Base-by-base conservation (phyloP, 2,329 filamentous ascomycete genomes). In the Neofusicoccum sp. region DNA sequence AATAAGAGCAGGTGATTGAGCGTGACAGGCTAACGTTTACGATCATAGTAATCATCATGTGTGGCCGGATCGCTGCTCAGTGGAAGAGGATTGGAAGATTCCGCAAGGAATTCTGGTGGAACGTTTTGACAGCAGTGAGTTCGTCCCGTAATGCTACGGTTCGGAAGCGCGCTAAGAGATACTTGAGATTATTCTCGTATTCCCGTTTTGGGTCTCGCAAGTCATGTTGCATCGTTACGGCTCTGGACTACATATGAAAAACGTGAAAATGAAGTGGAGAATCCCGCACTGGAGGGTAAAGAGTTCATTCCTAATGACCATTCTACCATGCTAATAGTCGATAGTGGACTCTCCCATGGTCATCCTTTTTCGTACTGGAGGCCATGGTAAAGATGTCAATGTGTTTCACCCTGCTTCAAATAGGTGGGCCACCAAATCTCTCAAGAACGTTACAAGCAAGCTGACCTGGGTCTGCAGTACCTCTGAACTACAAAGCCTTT, bases 301-400 rank as follows among this genome's bases (percentile, higher is more conserved):
- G 2, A 2, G 2, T 4, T 11, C 6, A 11, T n/a, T 11, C 28
- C 14, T 34, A 6, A 2, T 12, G 14, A 39, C 14, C 6, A 8
- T 6, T 12, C 14, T 5, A 22, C 22, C 11, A 2, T 16, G 11
- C 43, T 33, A 12, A 41, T 31, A 6, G 41, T 11, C 3, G 6
- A 3, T 7, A 61, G 59, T 61, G 47, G 45, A 50, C 34, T 16
- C 34, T 34, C 0, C 44, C 44, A 9, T 61, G 59, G 59, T 8
- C 33, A 2, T 47, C 34, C 4, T 44, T 50, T 12, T 61, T 52
- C 29, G 37, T 61, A 11, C 44, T 50, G 3, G 36, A 50, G 3
- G 48, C 59, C 6, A 61, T 61, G 59, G 31, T 61, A 8, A 61
- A 61, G 36, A 37, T 61, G 16, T 61, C 59, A 12, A 45, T 61